Evolutionary conservation across 208 protist species (phyloP), one percentile per base, ranked within the genome.

Genomic region (Leishmania lainsoni): DNA sequence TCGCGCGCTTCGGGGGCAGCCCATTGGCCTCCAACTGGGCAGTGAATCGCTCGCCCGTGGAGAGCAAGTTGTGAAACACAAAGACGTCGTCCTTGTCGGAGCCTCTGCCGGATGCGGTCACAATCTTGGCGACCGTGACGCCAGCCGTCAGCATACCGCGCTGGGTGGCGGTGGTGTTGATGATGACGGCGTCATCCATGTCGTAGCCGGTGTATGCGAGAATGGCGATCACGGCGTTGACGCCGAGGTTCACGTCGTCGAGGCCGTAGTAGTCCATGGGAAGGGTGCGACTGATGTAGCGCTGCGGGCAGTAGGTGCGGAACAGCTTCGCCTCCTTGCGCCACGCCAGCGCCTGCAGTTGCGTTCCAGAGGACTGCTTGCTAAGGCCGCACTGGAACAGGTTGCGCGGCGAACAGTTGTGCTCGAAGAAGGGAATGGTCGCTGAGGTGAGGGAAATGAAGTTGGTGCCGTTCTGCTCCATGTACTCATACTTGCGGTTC

Each of bases 381-480:
- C 95, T 99, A 92, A 99, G 99, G 78, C 99, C 96, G 89, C 99
- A 99, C 93, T 99, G 99, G 91, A 99, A 99, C 88, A 99, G 99
- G 89, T 99, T 99, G 75, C 99, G 91, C 54, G 99, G 99, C n/a
- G 94, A 99, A 93, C 99, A 99, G 91, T 99, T 99, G 91, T 99
- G 98, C 89, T 99, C 98, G 70, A 98, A 99, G 88, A 99, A 99
- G 63, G 99, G 99, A 48, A 99, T 99, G 0, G 99, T 93, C 71
- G 92, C 94, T 16, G 99, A 99, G 68, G 99, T 96, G 56, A 99
- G 79, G 32, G 93, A 99, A 74, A 99, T 93, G 84, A 99, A 97
- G 84, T 98, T 95, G 80, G 89, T 97, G 35, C 98, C 97, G 81
- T 91, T 92, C 76, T 99, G 84, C 88, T 99, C 99, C 81, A 97